Conservation (phyloP, 371 early-diverging fungal genomes). For the Mucor indicus region DNA sequence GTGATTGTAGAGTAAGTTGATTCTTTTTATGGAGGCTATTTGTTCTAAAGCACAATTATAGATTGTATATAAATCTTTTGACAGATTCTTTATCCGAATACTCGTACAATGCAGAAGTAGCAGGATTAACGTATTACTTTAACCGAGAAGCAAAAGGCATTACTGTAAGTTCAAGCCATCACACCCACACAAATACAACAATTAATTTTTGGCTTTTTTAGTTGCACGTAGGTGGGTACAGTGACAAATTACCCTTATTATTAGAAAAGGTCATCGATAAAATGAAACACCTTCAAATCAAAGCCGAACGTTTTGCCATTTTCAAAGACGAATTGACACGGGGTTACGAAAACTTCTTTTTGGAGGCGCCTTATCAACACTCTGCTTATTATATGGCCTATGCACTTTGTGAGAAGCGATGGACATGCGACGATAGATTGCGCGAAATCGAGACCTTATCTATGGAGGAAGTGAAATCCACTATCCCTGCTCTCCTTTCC, state of each 20-base stretch:
- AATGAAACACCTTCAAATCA: slow-evolving; percentile 61
- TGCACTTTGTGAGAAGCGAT: slow-evolving; percentile 69
- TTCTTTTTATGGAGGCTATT: too few species aligned
- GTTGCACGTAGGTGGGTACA: slow-evolving; percentile 75
- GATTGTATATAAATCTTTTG: slow-evolving; percentile 69
- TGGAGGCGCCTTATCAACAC: slow-evolving; percentile 76
- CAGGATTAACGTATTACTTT: slow-evolving; percentile 76
- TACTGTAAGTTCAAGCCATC: slow-evolving; percentile 21
- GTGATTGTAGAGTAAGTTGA: slow-evolving; percentile 40
- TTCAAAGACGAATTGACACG: slow-evolving; percentile 68
- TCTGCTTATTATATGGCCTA: slow-evolving; percentile 69
- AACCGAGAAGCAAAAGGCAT: slow-evolving; percentile 62
- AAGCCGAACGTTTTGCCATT: slow-evolving; percentile 68
- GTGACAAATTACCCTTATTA: slow-evolving; percentile 75
- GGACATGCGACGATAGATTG: slow-evolving; percentile 78
- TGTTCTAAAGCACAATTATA: too few species aligned
- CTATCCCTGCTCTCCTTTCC: slow-evolving; percentile 62
- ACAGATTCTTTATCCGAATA: slow-evolving; percentile 79
- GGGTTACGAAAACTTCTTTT: slow-evolving; percentile 61
- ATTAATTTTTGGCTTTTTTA: background rate
- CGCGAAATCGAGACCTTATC: slow-evolving; percentile 51
- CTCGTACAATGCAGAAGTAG: slow-evolving; percentile 83
- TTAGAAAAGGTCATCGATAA: slow-evolving; percentile 65
- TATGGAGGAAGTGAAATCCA: slow-evolving; percentile 63
- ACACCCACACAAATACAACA: background rate